phyloP scores from a whole-genome alignment of 345 rosid species.

The Noccaea caerulescens region DNA sequence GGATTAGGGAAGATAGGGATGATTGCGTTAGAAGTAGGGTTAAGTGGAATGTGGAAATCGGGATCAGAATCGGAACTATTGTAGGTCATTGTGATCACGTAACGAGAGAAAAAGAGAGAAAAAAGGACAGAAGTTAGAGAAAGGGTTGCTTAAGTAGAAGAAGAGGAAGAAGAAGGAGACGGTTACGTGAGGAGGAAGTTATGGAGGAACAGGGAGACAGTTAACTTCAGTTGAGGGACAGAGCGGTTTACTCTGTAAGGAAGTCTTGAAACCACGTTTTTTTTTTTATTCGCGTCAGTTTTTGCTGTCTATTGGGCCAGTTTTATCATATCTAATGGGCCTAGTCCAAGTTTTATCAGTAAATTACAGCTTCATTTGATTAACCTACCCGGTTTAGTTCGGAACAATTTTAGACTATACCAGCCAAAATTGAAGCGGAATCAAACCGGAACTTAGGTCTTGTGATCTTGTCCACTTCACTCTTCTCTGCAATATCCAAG shows the following conservation, averaged over 20 bases:
- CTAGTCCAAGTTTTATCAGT: not conserved
- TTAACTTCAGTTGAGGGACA: conserved; percentile 44
- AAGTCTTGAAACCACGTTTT: conserved; percentile 6
- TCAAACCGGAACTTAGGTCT: not conserved
- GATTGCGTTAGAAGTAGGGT: conserved; percentile 21
- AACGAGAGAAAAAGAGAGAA: not conserved
- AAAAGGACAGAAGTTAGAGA: conserved; percentile 30
- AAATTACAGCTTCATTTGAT: not conserved
- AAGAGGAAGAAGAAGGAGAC: conserved; percentile 29
- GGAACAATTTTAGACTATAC: not conserved
- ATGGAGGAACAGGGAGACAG: conserved; percentile 41
- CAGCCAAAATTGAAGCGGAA: not conserved
- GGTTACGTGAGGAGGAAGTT: conserved; percentile 42
- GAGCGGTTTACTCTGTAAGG: conserved; percentile 33
- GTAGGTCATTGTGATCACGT: conserved; percentile 34
- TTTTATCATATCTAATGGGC: not conserved
- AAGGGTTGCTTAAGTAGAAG: conserved; percentile 48
- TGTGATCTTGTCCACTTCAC: not conserved
- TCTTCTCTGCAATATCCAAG: too few relatives aligned
- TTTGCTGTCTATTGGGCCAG: conserved; percentile 8
- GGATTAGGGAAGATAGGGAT: conserved; percentile 28
- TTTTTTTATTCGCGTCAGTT: not conserved
- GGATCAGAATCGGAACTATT: conserved; percentile 40
- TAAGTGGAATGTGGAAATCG: conserved; percentile 36
- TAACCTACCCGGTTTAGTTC: not conserved